Evolutionary conservation across 2,329 filamentous ascomycete genomes (phyloP).

Genomic region (Ophiostoma perfectum): DNA sequence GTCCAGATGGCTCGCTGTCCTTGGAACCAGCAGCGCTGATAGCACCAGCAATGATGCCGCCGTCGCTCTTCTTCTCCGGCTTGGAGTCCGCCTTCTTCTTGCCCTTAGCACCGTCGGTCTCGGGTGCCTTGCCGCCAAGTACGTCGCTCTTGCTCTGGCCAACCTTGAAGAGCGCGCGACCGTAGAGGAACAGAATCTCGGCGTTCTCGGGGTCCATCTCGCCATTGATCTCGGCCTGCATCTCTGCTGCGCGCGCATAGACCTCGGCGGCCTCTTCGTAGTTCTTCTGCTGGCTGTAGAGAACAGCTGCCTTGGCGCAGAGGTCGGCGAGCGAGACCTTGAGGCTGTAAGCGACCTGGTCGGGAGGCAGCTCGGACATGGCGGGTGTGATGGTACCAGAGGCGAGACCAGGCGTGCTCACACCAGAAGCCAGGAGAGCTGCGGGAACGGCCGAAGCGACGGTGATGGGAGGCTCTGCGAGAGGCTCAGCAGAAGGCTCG

Average conservation of each 20-base stretch:
- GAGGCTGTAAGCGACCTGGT: slow-evolving; percentile 34
- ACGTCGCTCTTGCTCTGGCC: slow-evolving; percentile 94
- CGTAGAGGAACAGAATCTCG: slow-evolving; percentile 90
- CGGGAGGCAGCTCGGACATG: slow-evolving; percentile 32
- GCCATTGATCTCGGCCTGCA: slow-evolving; percentile 87
- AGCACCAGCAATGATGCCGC: slow-evolving; percentile 39
- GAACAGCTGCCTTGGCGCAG: slow-evolving; percentile 70
- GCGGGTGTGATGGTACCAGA: slow-evolving; percentile 34
- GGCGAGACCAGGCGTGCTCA: slow-evolving; percentile 29
- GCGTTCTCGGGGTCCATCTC: slow-evolving; percentile 88
- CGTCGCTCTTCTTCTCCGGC: slow-evolving; percentile 39
- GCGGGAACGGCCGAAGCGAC: slow-evolving; percentile 22
- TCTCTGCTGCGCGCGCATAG: slow-evolving; percentile 80
- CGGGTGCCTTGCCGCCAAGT: slow-evolving; percentile 70
- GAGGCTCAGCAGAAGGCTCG: slow-evolving; percentile 5
- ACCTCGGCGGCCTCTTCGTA: slow-evolving; percentile 80
- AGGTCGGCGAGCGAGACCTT: slow-evolving; percentile 70
- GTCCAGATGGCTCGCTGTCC: slow-evolving; percentile 22
- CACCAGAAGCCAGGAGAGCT: slow-evolving; percentile 23
- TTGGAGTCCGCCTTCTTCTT: slow-evolving; percentile 40
- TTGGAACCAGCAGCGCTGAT: slow-evolving; percentile 33
- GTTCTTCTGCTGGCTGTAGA: slow-evolving; percentile 78
- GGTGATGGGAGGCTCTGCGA: slow-evolving; percentile 6
- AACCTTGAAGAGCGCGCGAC: slow-evolving; percentile 87
- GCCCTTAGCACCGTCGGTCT: slow-evolving; percentile 39